Evolutionary conservation across 2,329 filamentous ascomycete genomes (phyloP).

Genomic region (Juglanconis oblonga): DNA sequence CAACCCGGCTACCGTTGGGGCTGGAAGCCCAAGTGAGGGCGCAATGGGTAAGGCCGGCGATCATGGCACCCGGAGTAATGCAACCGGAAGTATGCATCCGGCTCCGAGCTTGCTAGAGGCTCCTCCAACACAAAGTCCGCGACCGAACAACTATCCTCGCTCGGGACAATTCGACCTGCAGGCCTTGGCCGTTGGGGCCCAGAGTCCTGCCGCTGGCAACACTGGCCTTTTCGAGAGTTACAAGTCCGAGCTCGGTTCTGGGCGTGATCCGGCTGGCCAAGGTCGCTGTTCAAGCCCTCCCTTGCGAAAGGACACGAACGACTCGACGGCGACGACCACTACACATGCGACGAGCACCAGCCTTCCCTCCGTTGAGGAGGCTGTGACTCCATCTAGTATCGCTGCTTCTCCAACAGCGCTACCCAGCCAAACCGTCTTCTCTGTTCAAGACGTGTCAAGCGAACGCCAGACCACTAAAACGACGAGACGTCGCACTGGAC

Average conservation of each 20-base stretch:
- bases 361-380: constrained; percentile 43
- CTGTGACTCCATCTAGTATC: constrained; percentile 46
- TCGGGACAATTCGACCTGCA: constrained; percentile 10
- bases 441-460: constrained; percentile 53
- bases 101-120: constrained; percentile 30
- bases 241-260: neutral
- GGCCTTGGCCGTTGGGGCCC: neutral
- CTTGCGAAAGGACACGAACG: constrained; percentile 48
- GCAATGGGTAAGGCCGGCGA: neutral
- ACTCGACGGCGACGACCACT: constrained; percentile 51
- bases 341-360: constrained; percentile 39
- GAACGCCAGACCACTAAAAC: constrained; percentile 52
- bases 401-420: constrained; percentile 46
- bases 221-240: constrained; percentile 2
- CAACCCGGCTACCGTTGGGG: too few relatives aligned
- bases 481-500: constrained; percentile 57
- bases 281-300: constrained; percentile 28
- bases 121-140: constrained; percentile 21
- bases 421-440: constrained; percentile 49
- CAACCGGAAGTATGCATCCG: constrained; percentile 28
- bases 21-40: neutral
- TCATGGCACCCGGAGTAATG: neutral
- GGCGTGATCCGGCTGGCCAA: constrained; percentile 3
- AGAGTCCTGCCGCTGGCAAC: constrained; percentile 11
- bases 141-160: constrained; percentile 10